Evolutionary conservation across 2,329 filamentous ascomycete species (phyloP).

Genomic region (Fusarium sp.): DNA sequence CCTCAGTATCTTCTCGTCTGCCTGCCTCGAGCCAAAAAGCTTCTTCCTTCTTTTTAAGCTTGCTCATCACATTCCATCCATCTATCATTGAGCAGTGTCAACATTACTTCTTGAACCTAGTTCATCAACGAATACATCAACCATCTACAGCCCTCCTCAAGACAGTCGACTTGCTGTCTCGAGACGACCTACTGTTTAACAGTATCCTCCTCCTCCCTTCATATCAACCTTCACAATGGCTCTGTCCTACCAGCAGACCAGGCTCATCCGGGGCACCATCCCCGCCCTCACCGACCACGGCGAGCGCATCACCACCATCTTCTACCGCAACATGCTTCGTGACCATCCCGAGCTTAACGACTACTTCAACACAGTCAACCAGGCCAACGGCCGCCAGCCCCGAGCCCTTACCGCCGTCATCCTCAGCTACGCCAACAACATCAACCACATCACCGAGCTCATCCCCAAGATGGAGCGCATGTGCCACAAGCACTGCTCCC

Average conservation of each 20-base stretch:
- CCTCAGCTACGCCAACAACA: slow-evolving; percentile 77
- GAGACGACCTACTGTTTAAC: neutral
- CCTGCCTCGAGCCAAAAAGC: neutral
- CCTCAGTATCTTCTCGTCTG: slow-evolving; percentile 12
- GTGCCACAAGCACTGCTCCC: slow-evolving; percentile 79
- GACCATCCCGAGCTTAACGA: slow-evolving; percentile 75
- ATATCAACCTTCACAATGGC: slow-evolving; percentile 45
- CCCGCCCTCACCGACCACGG: slow-evolving; percentile 77
- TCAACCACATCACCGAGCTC: slow-evolving; percentile 70
- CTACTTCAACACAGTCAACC: slow-evolving; percentile 71
- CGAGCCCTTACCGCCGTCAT: slow-evolving; percentile 59
- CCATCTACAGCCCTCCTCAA: neutral
- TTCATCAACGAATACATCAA: neutral
- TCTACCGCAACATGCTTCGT: slow-evolving; percentile 76
- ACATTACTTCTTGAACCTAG: neutral
- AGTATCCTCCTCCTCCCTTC: neutral
- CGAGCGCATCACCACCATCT: slow-evolving; percentile 74
- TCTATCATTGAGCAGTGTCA: neutral
- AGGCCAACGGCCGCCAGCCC: slow-evolving; percentile 51
- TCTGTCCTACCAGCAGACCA: slow-evolving; percentile 67
- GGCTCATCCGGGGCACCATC: slow-evolving; percentile 76
- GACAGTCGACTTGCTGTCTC: neutral
- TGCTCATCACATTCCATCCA: slow-evolving; percentile 2
- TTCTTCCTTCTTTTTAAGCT: neutral
- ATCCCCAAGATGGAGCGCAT: slow-evolving; percentile 66